phyloP scores from a whole-genome alignment of 257 asterid genomes.

The Solanum phureja region DNA sequence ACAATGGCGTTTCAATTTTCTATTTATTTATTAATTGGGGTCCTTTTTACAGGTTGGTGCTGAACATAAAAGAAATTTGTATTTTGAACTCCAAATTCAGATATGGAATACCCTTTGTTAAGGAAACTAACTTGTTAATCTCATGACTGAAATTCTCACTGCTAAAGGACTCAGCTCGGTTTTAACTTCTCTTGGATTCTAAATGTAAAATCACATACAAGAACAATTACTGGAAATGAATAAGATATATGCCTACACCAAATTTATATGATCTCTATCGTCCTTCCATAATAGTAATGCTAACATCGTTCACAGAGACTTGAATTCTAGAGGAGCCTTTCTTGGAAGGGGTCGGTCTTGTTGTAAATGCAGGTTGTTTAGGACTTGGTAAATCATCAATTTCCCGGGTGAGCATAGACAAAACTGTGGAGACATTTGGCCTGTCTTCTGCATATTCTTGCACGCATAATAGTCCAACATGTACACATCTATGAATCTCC shows the following conservation, averaged over 20 bases:
- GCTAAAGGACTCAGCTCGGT: background rate
- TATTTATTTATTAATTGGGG: background rate
- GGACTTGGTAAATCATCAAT: constrained; percentile 42
- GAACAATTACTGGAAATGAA: background rate
- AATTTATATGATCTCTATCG: constrained; percentile 9
- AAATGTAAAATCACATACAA: background rate
- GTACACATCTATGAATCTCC: constrained; percentile 43
- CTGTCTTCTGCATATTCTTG: constrained; percentile 45
- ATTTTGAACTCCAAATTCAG: background rate
- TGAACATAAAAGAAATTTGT: background rate
- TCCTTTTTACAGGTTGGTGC: background rate
- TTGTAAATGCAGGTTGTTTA: constrained; percentile 24
- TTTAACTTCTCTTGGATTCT: background rate
- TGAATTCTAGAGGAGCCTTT: constrained; percentile 19
- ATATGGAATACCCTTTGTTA: background rate
- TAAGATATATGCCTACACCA: background rate
- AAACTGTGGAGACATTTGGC: constrained; percentile 24
- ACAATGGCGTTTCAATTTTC: background rate
- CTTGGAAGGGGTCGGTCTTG: constrained; percentile 9
- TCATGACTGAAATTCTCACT: background rate
- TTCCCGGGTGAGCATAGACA: constrained; percentile 50
- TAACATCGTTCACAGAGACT: constrained; percentile 27
- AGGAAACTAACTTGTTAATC: background rate
- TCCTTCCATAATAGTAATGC: constrained; percentile 30
- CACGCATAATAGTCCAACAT: constrained; percentile 51